Conservation (phyloP, 176 grass and related monocot genomes). For the Leersia perrieri region DNA sequence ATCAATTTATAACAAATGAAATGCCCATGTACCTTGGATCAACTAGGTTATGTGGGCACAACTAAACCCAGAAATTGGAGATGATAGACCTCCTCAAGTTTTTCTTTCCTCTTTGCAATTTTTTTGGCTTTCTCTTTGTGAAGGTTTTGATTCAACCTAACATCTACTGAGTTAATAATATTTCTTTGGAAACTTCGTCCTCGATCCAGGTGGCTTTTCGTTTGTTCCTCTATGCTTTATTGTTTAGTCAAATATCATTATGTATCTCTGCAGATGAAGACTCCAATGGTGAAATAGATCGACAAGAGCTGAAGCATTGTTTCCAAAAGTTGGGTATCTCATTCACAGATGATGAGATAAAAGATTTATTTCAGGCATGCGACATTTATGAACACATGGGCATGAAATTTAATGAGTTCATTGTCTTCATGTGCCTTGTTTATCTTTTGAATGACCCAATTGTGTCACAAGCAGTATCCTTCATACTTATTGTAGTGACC, state of each 20-base stretch:
- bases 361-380: slow-evolving; percentile 80
- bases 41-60: neutral
- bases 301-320: slow-evolving; percentile 73
- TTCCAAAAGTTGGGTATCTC: slow-evolving; percentile 84
- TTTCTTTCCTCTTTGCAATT: neutral
- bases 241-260: neutral
- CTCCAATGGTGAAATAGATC: slow-evolving; percentile 97
- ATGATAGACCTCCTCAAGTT: neutral
- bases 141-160: neutral
- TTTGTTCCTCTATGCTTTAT: neutral
- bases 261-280: slow-evolving; percentile 71
- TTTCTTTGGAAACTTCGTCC: neutral
- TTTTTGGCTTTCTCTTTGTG: neutral
- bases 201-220: neutral
- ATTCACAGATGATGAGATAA: slow-evolving; percentile 72
- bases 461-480: slow-evolving; percentile 88
- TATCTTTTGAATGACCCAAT: slow-evolving; percentile 91
- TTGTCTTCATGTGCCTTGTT: slow-evolving; percentile 98
- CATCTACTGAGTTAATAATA: neutral
- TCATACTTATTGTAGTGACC: slow-evolving; percentile 9
- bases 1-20: neutral
- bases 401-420: slow-evolving; percentile 99
- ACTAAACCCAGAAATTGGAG: neutral
- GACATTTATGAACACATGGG: slow-evolving; percentile 89
- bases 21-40: neutral